Evolutionary conservation across 192 early-diverging fungal genomes (phyloP), one percentile per base, ranked within the genome.

Genomic region (Ambispora gerdemannii): DNA sequence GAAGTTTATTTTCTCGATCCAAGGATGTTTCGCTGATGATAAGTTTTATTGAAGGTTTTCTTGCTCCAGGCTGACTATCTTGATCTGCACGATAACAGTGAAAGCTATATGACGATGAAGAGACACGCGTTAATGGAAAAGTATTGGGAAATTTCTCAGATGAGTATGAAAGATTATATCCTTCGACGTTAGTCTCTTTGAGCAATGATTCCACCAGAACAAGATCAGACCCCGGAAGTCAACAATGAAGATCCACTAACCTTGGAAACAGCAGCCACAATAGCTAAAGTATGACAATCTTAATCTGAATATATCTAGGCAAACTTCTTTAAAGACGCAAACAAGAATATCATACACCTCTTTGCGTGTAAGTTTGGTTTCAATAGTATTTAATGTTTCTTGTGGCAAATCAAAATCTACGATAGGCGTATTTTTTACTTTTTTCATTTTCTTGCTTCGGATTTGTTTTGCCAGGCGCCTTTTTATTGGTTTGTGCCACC

Each of bases 141-240:
- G 28, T 63, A 0, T 24, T n/a, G n/a, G n/a, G n/a, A n/a, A n/a
- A n/a, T n/a, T 27, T 8, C 4, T 30, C 19, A 0, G 34, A n/a
- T 31, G 35, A 27, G 13, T 65, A 65, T 65, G 25, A 65, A 8
- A 65, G 22, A 30, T 65, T 19, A 65, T 17, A 65, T 0, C 63
- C 63, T 50, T 65, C 8, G 0, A 65, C 50, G 11, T 30, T 49
- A 2, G 0, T 32, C 13, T 17, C 38, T 25, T 31, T 32, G 20
- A 65, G 63, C 28, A 65, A n/a, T 65, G 19, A 49, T 24, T 65
- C 63, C 19, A 65, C 15, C 1, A 17, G 19, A 17, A 49, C 47
- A 2, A 30, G 4, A 49, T 65, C 27, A 15, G 0, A 27, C 28
- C 31, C 63, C 38, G 13, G 50, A 28, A 0, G 50, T 65, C 22